phyloP scores from a whole-genome alignment of 768 basidiomycete genomes.

The Tubosaeta sp. region DNA sequence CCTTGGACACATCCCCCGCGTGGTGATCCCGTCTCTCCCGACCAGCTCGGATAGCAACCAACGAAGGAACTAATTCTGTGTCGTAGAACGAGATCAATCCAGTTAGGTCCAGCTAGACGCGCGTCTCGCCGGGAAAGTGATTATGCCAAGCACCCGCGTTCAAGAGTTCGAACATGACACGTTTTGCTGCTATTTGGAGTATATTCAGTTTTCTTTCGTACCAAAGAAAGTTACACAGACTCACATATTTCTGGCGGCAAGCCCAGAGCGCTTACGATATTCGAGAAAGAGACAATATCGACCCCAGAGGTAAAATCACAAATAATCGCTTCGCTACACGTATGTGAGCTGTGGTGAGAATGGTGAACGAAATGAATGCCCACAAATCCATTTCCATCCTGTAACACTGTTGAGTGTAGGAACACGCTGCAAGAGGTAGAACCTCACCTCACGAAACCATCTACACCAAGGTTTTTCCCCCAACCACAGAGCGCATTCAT shows the following conservation, averaged over 20 bases:
- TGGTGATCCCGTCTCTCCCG: conserved; percentile 33
- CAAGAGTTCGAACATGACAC: conserved; percentile 1
- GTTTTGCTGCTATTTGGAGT: neutral
- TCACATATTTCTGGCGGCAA: neutral
- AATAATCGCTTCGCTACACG: neutral
- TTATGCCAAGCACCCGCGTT: conserved; percentile 29
- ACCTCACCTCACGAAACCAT: no score
- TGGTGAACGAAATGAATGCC: no score
- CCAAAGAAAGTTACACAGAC: neutral
- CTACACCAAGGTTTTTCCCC: conserved; percentile 16
- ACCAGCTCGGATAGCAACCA: conserved; percentile 22
- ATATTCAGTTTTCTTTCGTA: neutral
- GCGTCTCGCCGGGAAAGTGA: conserved; percentile 33
- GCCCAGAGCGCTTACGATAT: no score
- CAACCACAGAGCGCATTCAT: conserved; percentile 29
- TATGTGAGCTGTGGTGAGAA: neutral
- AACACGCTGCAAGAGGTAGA: no score
- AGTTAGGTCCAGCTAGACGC: conserved; percentile 31
- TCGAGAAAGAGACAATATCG: no score
- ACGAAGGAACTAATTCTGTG: conserved; percentile 27
- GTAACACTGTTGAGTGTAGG: no score
- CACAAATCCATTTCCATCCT: no score
- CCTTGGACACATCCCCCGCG: conserved; percentile 18
- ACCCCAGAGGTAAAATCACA: no score
- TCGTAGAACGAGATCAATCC: conserved; percentile 38